These are phyloP conservation scores for Beauveria sp. DNA, from an alignment of 2,329 filamentous ascomycete species.

Conservation along the genomic window DNA sequence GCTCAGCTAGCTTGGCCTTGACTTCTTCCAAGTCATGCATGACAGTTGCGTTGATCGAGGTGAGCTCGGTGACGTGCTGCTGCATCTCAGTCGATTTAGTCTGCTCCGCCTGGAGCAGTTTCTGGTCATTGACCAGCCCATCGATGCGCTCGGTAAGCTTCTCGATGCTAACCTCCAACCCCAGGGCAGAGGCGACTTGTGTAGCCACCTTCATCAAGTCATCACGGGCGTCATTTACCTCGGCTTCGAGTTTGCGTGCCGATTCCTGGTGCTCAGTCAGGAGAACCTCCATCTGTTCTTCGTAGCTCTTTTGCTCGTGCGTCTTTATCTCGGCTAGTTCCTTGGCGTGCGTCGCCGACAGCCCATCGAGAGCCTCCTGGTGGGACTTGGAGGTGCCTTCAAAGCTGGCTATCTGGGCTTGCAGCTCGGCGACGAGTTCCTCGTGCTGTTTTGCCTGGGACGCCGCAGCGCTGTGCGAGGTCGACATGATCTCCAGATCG, in stretches of 20 bases:
- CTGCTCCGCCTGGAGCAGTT: conserved; percentile 52
- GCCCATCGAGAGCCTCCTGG: conserved; percentile 41
- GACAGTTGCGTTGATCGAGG: conserved; percentile 49
- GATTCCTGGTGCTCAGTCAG: conserved; percentile 53
- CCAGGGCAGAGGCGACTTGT: conserved; percentile 52
- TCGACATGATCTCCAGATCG: conserved; percentile 60
- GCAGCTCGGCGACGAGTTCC: conserved; percentile 43
- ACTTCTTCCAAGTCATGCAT: conserved; percentile 56
- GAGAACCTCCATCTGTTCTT: conserved; percentile 50
- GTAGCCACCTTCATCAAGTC: conserved; percentile 57
- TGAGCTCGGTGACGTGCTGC: conserved; percentile 46
- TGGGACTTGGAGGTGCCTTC: conserved; percentile 49
- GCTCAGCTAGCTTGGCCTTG: conserved; percentile 44
- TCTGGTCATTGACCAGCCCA: conserved; percentile 49
- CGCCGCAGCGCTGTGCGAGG: conserved; percentile 46
- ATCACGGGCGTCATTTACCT: conserved; percentile 58
- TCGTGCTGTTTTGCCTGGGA: conserved; percentile 38
- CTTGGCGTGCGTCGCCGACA: conserved; percentile 42
- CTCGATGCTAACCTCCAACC: conserved; percentile 59
- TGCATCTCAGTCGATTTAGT: conserved; percentile 51
- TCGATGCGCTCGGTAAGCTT: conserved; percentile 57
- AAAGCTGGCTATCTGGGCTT: conserved; percentile 53
- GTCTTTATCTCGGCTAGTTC: conserved; percentile 42
- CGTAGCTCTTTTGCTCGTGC: conserved; percentile 46
- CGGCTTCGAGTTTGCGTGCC: conserved; percentile 48